Conservation (phyloP, 2,329 filamentous ascomycete species). For the Aspergillus alliaceus region DNA sequence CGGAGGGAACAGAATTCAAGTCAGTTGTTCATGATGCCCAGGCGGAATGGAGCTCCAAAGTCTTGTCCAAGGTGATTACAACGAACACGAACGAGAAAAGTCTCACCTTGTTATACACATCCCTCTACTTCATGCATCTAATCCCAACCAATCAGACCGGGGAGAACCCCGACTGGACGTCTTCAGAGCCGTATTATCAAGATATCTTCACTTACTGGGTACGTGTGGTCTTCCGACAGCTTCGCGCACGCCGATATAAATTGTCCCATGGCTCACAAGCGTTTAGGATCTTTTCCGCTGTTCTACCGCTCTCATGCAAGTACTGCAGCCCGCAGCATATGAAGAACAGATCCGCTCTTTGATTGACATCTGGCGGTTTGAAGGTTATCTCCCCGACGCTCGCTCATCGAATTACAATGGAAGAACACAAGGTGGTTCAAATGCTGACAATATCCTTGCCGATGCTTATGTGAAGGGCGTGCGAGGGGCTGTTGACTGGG, state of each 20-base stretch:
- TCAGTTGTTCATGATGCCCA: conserved; percentile 51
- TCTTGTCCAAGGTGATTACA: conserved; percentile 65
- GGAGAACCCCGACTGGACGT: conserved; percentile 67
- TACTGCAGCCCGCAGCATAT: conserved; percentile 63
- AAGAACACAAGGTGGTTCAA: conserved; percentile 67
- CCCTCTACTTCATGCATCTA: conserved; percentile 68
- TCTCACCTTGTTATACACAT: conserved; percentile 64
- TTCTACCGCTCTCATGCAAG: conserved; percentile 63
- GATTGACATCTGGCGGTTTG: conserved; percentile 66
- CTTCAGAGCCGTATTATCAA: conserved; percentile 67
- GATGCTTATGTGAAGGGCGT: conserved; percentile 71
- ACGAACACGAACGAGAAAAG: conserved; percentile 57
- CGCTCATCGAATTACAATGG: conserved; percentile 70
- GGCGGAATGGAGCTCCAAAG: conserved; percentile 59
- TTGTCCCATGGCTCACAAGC: conserved; percentile 21
- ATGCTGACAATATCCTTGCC: conserved; percentile 70
- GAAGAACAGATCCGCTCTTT: conserved; percentile 66
- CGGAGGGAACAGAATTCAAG: conserved; percentile 43
- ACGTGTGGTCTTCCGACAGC: conserved; percentile 1
- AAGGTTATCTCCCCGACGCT: conserved; percentile 65
- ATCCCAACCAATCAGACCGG: conserved; percentile 70
- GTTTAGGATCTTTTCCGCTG: conserved; percentile 59
- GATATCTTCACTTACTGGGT: conserved; percentile 71
- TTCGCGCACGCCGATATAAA: background rate
- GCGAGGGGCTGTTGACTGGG: conserved; percentile 62